These are phyloP conservation scores for Rhazya stricta DNA, from an alignment of 257 asterid species.

Conservation along the genomic window DNA sequence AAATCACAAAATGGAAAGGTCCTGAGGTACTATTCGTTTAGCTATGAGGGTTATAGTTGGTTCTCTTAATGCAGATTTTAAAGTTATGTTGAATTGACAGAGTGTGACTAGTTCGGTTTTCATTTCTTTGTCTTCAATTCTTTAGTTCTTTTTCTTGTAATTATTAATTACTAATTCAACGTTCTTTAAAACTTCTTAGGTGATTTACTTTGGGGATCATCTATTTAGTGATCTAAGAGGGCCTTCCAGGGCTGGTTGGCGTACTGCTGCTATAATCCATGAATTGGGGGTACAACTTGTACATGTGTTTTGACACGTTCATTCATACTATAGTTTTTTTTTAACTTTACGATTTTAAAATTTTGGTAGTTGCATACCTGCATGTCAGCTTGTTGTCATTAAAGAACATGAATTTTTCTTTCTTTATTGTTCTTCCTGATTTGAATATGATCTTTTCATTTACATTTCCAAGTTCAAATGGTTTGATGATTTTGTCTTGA, in stretches of 20 bases:
- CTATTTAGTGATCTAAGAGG: slow-evolving; percentile 95
- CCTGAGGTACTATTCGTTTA: slow-evolving; percentile 55
- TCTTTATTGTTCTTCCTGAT: neutral
- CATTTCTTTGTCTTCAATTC: neutral
- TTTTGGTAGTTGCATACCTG: neutral
- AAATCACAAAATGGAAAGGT: slow-evolving; percentile 96
- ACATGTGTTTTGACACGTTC: neutral
- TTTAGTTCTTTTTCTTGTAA: neutral
- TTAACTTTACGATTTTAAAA: neutral
- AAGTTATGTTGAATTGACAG: neutral
- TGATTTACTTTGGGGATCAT: slow-evolving; percentile 98
- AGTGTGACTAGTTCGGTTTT: neutral
- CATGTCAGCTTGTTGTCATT: neutral
- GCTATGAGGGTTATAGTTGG: too few relatives aligned
- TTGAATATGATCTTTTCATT: neutral
- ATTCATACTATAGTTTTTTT: neutral
- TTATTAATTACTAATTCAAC: slow-evolving; percentile 12
- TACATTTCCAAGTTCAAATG: neutral
- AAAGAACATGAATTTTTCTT: neutral
- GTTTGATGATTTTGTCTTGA: neutral
- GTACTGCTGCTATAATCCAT: slow-evolving; percentile 91
- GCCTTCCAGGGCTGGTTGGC: slow-evolving; percentile 98
- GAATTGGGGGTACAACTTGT: slow-evolving; percentile 69
- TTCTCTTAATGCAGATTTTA: neutral
- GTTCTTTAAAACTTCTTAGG: slow-evolving; percentile 35